phyloP scores from a whole-genome alignment of 352 stramenopile genomes.

The Hyaloperonospora arabidopsidis region DNA sequence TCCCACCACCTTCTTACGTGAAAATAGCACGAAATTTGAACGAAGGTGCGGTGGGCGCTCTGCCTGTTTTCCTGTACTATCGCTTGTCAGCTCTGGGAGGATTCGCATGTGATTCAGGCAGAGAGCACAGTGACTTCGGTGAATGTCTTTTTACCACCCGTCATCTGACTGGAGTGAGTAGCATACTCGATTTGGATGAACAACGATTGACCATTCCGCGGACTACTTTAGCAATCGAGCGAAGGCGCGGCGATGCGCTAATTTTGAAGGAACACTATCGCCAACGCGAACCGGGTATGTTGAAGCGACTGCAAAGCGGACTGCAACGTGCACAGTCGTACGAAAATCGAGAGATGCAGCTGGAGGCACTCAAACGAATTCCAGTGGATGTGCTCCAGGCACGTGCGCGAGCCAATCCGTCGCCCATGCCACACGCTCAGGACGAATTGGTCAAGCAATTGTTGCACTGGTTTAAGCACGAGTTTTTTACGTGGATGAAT shows the following conservation, averaged over 20 bases:
- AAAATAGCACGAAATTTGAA: constrained; percentile 56
- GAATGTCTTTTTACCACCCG: constrained; percentile 61
- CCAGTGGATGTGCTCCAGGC: constrained; percentile 56
- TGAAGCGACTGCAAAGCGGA: constrained; percentile 34
- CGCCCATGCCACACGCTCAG: constrained; percentile 39
- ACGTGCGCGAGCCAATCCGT: constrained; percentile 45
- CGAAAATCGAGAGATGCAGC: constrained; percentile 56
- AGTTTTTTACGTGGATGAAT: constrained; percentile 90
- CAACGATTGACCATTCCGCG: constrained; percentile 18
- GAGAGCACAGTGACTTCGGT: constrained; percentile 48
- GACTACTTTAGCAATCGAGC: constrained; percentile 9
- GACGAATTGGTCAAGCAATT: constrained; percentile 73
- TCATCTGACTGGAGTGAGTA: constrained; percentile 21
- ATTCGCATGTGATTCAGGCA: constrained; percentile 44
- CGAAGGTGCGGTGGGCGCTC: constrained; percentile 20
- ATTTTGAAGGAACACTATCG: constrained; percentile 37
- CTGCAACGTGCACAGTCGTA: constrained; percentile 54
- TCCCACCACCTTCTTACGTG: constrained; percentile 31
- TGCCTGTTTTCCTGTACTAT: constrained; percentile 55
- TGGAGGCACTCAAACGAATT: constrained; percentile 59
- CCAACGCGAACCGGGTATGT: constrained; percentile 44
- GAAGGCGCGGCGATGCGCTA: constrained; percentile 24
- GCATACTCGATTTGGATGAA: constrained; percentile 24
- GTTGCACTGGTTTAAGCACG: constrained; percentile 84
- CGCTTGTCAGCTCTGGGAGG: constrained; percentile 38